Evolutionary conservation across 768 basidiomycete species (phyloP).

Genomic region (Xerocomellus chrysenteron): DNA sequence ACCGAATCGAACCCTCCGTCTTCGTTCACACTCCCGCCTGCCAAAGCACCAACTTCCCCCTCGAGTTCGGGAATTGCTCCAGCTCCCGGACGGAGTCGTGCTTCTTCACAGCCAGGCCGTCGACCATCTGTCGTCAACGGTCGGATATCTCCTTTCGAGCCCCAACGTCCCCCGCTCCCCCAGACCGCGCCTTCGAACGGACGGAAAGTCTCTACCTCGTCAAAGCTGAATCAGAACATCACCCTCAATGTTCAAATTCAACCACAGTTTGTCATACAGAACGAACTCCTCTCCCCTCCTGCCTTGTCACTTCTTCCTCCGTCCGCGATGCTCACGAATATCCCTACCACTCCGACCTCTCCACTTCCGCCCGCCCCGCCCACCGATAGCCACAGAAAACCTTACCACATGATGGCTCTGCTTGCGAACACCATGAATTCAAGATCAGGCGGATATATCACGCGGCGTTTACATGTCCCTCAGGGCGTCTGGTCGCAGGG

Average conservation of each 20-base stretch:
- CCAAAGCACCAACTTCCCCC: slow-evolving; percentile 39
- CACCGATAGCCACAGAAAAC: slow-evolving; percentile 71
- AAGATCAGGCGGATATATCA: slow-evolving; percentile 83
- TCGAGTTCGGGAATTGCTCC: slow-evolving; percentile 37
- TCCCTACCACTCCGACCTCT: slow-evolving; percentile 74
- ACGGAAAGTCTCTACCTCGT: slow-evolving; percentile 64
- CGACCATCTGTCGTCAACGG: slow-evolving; percentile 59
- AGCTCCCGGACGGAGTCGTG: slow-evolving; percentile 52
- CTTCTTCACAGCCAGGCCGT: slow-evolving; percentile 76
- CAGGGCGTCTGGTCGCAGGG: slow-evolving; percentile 90
- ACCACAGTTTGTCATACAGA: slow-evolving; percentile 50
- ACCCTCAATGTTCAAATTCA: slow-evolving; percentile 45
- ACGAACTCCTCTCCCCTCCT: slow-evolving; percentile 46
- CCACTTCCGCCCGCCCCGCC: slow-evolving; percentile 76
- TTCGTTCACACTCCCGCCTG: slow-evolving; percentile 31
- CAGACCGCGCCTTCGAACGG: slow-evolving; percentile 38
- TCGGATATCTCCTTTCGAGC: slow-evolving; percentile 51
- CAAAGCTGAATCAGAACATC: slow-evolving; percentile 52
- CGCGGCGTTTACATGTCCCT: slow-evolving; percentile 82
- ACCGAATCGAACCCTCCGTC: slow-evolving; percentile 39
- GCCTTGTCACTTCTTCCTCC: slow-evolving; percentile 43
- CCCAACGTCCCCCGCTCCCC: slow-evolving; percentile 53
- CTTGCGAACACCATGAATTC: slow-evolving; percentile 77
- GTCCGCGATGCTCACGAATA: slow-evolving; percentile 48
- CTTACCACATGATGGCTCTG: slow-evolving; percentile 88